Base-by-base conservation (phyloP, 306 rosid genomes). In the Sesbania bispinosa region DNA sequence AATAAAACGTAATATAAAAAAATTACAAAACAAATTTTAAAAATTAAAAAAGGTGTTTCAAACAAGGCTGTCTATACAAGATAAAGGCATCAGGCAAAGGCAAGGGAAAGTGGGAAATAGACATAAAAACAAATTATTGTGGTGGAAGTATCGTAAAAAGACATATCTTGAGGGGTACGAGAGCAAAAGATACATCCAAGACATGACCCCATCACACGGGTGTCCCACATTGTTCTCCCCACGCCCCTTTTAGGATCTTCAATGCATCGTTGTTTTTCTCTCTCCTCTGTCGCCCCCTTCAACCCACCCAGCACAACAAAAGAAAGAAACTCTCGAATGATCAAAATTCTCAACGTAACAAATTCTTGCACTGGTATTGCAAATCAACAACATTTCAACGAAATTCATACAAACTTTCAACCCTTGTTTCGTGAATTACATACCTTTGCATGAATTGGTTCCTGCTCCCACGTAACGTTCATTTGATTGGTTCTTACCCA, bases 161-260 rank as follows among this genome's bases (percentile, higher is more conserved):
- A n/a, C 4, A n/a, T 36, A 8, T 39, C 19, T 33, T 61, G 10
- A 35, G 3, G n/a, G 67, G 70, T 46, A 68, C 11, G 27, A 29
- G 0, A 62, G 82, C 71, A 78, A 74, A 57, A 46, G 27, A 52
- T 10, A 5, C 1, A 27, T 42, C 2, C n/a, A n/a, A n/a, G n/a
- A n/a, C n/a, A n/a, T n/a, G n/a, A n/a, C n/a, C n/a, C n/a, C n/a
- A n/a, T n/a, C n/a, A n/a, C n/a, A 38, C 38, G 77, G 85, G 81
- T 60, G 81, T 77, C 84, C 85, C 65, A 62, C 64, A 51, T 35
- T 73, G 74, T 77, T 82, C 82, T 77, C 88, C 83, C 39, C 87
- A 79, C 82, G 74, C 79, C 85, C 71, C 75, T 54, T 60, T 72
- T 69, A 58, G 62, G 50, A 51, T n/a, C 23, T 74, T 74, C 63